phyloP scores from a whole-genome alignment of 2,329 filamentous ascomycete genomes.

The Aspergillus proliferans region DNA sequence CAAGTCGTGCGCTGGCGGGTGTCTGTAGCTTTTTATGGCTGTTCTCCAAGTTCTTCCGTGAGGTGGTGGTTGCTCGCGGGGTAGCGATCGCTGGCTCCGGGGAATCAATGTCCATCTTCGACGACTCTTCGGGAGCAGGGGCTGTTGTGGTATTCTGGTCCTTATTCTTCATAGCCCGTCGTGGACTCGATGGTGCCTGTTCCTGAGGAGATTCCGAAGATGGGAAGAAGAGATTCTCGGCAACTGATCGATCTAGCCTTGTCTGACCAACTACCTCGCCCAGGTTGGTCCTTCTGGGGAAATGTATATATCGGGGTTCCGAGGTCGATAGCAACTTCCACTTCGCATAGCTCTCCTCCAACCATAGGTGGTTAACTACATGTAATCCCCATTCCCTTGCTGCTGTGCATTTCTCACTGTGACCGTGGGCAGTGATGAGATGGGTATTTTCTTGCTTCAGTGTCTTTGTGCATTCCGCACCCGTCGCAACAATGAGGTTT shows the following conservation, averaged over 20 bases:
- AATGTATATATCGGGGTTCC: slow-evolving; percentile 72
- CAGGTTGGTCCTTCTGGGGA: slow-evolving; percentile 82
- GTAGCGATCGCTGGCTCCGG: slow-evolving; percentile 17
- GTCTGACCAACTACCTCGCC: slow-evolving; percentile 91
- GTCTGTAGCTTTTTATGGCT: slow-evolving; percentile 40
- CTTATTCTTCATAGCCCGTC: slow-evolving; percentile 30
- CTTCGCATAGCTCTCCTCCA: slow-evolving; percentile 93
- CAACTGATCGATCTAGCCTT: slow-evolving; percentile 64
- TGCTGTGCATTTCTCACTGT: slow-evolving; percentile 88
- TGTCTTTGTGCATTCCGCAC: slow-evolving; percentile 86
- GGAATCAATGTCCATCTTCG: slow-evolving; percentile 13
- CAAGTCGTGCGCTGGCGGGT: slow-evolving; percentile 47
- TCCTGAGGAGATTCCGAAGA: slow-evolving; percentile 23
- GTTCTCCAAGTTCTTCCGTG: slow-evolving; percentile 20
- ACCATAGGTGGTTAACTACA: slow-evolving; percentile 91
- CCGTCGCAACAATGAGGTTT: slow-evolving; percentile 77
- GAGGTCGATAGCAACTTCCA: slow-evolving; percentile 70
- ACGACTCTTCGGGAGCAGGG: slow-evolving; percentile 12
- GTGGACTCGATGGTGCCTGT: slow-evolving; percentile 11
- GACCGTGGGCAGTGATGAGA: slow-evolving; percentile 80
- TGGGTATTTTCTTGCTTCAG: slow-evolving; percentile 96
- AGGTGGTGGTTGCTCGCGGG: slow-evolving; percentile 21
- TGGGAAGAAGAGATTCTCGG: slow-evolving; percentile 64
- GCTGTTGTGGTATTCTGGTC: slow-evolving; percentile 26
- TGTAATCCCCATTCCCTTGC: slow-evolving; percentile 87